Percentiles rank a stretch among this genome's conserved stretches.
Conservation (phyloP, 2,329 filamentous ascomycete genomes). For the Myriangium duriaei region DNA sequence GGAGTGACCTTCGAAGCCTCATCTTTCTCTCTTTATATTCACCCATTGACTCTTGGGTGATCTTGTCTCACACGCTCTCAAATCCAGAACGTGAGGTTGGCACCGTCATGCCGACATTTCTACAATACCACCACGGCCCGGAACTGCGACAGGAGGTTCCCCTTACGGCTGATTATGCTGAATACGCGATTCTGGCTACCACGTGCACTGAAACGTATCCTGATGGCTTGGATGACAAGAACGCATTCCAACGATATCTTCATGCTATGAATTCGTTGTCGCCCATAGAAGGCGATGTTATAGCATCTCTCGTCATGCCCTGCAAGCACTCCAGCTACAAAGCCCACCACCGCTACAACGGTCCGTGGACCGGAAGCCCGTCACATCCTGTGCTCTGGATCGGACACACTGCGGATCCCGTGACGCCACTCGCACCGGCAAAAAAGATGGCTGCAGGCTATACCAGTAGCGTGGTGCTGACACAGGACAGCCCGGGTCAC, state of each 20-base stretch:
- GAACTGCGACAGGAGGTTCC: no score
- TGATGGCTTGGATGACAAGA: background rate
- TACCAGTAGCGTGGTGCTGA: conserved; percentile 19
- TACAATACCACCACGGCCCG: no score
- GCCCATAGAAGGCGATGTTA: conserved; percentile 26
- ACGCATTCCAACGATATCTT: conserved; percentile 4
- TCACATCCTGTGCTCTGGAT: conserved; percentile 19
- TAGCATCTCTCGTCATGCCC: conserved; percentile 25
- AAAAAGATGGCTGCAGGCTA: conserved; percentile 24
- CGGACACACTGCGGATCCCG: conserved; percentile 22
- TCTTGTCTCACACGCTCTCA: no score
- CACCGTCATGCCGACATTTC: no score
- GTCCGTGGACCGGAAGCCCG: conserved; percentile 17
- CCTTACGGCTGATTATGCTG: no score
- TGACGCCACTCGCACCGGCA: conserved; percentile 22
- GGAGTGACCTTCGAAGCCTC: no score
- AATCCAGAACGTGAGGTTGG: no score
- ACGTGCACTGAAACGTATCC: background rate
- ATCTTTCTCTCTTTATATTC: no score
- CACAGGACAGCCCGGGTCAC: conserved; percentile 23
- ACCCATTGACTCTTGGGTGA: no score
- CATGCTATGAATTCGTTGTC: conserved; percentile 22
- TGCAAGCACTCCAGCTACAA: conserved; percentile 29
- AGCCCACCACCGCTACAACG: conserved; percentile 23
- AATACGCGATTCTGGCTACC: no score